Base-by-base conservation (phyloP, 805 yeast genomes). In the Phaffomyces opuntiae region DNA sequence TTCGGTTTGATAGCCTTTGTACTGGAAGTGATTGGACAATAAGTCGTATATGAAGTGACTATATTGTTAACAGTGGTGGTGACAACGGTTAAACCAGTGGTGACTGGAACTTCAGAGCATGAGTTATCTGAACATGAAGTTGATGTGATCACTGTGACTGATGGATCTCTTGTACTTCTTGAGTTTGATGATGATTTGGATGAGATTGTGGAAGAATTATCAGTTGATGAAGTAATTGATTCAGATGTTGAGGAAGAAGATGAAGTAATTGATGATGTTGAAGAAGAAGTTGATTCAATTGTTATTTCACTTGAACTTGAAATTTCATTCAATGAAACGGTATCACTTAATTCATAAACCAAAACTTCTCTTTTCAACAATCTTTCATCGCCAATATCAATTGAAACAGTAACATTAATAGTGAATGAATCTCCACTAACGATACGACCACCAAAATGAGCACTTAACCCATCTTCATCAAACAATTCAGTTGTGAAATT, bases 81-180 rank as follows among this genome's bases (percentile, higher is more conserved):
- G 13, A 62, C 57, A 36, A 69, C 63, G 26, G 69, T 58, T 14
- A 60, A 45, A 14, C 52, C 50, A 34, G 63, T 58, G 19, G 53
- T 51, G 12, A 60, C 43, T 38, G 55, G 48, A 11, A 46, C 41
- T 35, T 64, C 62, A 29, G 61, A 47, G 43, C 68, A 64, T 26
- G 43, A 46, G 44, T 61, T 51, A 42, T 53, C 52, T 11, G 56
- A 48, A 49, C 68, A 64, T 17, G 61, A 56, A 19, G 68, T 65
- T 26, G 42, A 33, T 7, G 51, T 51, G 14, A 48, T 35, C 13
- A 41, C 39, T 13, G 53, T 47, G 14, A 49, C 37, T 19, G 8
- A 29, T 9, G 31, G 31, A 11, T 11, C 13, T 6, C 14, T 34
- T n/a, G 36, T 37, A n/a, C 27, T 13, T 3, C 11, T n/a, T 7